phyloP scores from a whole-genome alignment of 495 filamentous ascomycete genomes.

The Patellaria atrata region DNA sequence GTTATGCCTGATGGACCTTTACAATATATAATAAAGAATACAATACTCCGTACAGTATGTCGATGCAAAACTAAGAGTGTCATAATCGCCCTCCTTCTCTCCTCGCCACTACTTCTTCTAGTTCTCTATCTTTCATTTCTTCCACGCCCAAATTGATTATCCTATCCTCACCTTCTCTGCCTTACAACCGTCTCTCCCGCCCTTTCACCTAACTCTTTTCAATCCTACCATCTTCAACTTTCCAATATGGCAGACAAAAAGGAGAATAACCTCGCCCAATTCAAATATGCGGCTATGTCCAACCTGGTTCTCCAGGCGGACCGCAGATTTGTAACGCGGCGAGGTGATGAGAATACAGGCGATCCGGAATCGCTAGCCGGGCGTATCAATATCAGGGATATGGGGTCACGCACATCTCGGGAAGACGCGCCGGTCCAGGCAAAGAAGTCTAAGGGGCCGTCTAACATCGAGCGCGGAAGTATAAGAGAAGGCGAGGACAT shows the following conservation, averaged over 20 bases:
- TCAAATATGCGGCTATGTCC: constrained; percentile 99
- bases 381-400: constrained; percentile 80
- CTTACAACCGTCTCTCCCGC: no score
- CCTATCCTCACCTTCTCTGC: no score
- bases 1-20: no score
- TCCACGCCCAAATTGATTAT: no score
- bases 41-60: no score
- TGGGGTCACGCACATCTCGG: constrained; percentile 71
- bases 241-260: constrained; percentile 63
- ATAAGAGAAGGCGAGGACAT: constrained; percentile 79
- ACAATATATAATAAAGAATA: no score
- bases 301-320: constrained; percentile 99
- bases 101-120: no score
- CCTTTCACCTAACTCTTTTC: no score
- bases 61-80: no score
- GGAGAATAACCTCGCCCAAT: constrained; percentile 71
- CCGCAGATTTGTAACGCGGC: constrained; percentile 81
- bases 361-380: constrained; percentile 96
- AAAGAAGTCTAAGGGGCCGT: constrained; percentile 48
- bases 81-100: no score
- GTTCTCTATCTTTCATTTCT: no score
- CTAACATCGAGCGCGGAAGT: constrained; percentile 58
- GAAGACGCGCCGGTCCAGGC: constrained; percentile 71
- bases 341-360: constrained; percentile 87
- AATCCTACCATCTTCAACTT: constrained; percentile 3